phyloP scores from a whole-genome alignment of 441 rosid species.

The Breynia disticha region DNA sequence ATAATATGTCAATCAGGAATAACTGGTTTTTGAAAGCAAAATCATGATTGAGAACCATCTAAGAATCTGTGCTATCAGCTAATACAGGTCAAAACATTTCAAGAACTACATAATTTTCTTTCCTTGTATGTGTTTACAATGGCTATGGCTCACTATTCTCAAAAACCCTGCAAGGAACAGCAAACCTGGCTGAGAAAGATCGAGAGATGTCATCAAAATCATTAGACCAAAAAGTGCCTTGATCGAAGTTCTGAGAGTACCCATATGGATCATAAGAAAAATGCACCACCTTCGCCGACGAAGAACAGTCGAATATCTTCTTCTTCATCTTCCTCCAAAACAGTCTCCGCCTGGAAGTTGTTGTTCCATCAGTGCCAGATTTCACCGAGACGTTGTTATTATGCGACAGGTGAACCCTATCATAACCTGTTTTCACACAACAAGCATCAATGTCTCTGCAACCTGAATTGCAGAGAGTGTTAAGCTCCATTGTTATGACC shows the following conservation, averaged over 20 bases:
- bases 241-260: conserved; percentile 65
- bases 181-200: conserved; percentile 75
- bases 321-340: conserved; percentile 52
- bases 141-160: conserved; percentile 9
- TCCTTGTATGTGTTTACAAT: neutral
- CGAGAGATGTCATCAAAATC: conserved; percentile 53
- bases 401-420: conserved; percentile 12
- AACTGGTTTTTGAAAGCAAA: too few relatives aligned
- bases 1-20: too few relatives aligned
- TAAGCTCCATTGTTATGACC: conserved; percentile 20
- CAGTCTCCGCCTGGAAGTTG: conserved; percentile 37
- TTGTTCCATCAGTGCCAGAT: conserved; percentile 17
- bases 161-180: conserved; percentile 51
- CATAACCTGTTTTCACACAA: conserved; percentile 21
- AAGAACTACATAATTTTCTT: neutral
- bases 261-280: conserved; percentile 46
- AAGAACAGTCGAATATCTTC: conserved; percentile 17
- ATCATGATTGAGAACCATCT: too few relatives aligned
- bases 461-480: conserved; percentile 25
- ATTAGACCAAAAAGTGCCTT: conserved; percentile 26
- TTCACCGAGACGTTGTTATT: conserved; percentile 11
- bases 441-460: conserved; percentile 14
- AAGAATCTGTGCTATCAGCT: too few relatives aligned
- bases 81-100: too few relatives aligned
- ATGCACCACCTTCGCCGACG: conserved; percentile 16